Base-by-base conservation (phyloP, 139 green algal species). In the Bryopsis sp. region DNA sequence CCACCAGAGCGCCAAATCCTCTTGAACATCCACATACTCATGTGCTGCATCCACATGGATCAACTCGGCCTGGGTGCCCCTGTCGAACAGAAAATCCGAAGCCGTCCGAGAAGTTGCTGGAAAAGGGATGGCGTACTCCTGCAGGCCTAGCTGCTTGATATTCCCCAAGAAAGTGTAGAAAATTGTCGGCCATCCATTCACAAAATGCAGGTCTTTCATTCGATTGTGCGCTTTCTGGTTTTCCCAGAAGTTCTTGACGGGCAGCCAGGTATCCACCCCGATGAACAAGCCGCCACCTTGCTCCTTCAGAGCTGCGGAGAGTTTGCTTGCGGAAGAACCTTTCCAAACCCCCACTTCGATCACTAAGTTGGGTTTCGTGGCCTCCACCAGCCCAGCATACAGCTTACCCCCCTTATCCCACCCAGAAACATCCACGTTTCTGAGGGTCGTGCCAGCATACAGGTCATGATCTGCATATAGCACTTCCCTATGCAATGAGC, bases 1-100 rank as follows among this genome's bases (percentile, higher is more conserved):
- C 58, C 58, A 65, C 58, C 58, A 65, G 6, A 65, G 31, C 31
- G 6, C 5, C 4, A 65, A 26, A 26, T 65, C 58, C 43, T 65
- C 58, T 5, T 22, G 6, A 5, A 65, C 58, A 65, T 39, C 29
- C 8, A 15, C 4, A 39, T 65, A 65, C 8, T 24, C 6, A 39
- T 65, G 58, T 32, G 29, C 24, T 35, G 58, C 58, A 65, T 65
- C 58, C 3, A 65, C 7, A 65, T 65, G 58, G n/a, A 65, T 65
- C 31, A 65, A 65, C 31, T 65, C 58, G 39, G 58, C 26, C 24
- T 65, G 8, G 15, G 26, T 15, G 8, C 43, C 15, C 4, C 3
- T 6, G 4, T 22, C 31, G 3, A 3, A 19, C 6, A 65, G n/a
- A 6, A 24, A 65, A n/a, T 39, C 31, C 26, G 58, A 39, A 35